Percentiles rank a stretch among this genome's conserved stretches.
Evolutionary conservation across 768 basidiomycete species (phyloP).

Genomic region (Leccinum aurantiacum): DNA sequence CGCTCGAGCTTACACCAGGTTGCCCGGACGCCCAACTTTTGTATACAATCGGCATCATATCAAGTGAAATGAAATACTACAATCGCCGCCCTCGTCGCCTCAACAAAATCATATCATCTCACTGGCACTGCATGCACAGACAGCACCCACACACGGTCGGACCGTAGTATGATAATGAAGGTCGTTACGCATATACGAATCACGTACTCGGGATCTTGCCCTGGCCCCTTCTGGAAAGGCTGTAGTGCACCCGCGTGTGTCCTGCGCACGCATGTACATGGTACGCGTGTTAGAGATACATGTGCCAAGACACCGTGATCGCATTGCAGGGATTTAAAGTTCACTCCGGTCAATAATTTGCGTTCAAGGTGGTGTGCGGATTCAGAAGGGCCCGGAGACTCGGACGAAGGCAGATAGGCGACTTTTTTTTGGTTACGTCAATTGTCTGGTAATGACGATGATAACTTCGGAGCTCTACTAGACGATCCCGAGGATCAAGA

Average conservation of each 20-base stretch:
- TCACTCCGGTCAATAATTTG: not conserved
- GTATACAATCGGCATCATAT: not conserved
- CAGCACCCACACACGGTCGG: not conserved
- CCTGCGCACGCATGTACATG: not conserved
- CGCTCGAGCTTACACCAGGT: not conserved
- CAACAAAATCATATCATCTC: not conserved
- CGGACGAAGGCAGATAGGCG: not conserved
- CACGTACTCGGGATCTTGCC: not conserved
- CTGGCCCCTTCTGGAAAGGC: not conserved
- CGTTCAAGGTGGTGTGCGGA: not conserved
- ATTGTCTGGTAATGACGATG: not conserved
- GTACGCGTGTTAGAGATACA: not conserved
- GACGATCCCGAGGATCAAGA: not conserved
- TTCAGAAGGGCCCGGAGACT: not conserved
- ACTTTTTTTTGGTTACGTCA: not conserved
- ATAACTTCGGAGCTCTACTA: not conserved
- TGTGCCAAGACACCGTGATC: not conserved
- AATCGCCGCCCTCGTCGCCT: not conserved
- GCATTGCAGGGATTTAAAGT: not conserved
- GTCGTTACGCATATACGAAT: not conserved
- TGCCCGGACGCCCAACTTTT: not conserved
- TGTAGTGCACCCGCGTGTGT: not conserved
- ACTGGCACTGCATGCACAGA: not conserved
- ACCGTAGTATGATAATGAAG: not conserved
- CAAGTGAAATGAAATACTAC: not conserved